phyloP scores from a whole-genome alignment of 1,284 basidiomycete genomes.

The Tranzscheliella williamsii region DNA sequence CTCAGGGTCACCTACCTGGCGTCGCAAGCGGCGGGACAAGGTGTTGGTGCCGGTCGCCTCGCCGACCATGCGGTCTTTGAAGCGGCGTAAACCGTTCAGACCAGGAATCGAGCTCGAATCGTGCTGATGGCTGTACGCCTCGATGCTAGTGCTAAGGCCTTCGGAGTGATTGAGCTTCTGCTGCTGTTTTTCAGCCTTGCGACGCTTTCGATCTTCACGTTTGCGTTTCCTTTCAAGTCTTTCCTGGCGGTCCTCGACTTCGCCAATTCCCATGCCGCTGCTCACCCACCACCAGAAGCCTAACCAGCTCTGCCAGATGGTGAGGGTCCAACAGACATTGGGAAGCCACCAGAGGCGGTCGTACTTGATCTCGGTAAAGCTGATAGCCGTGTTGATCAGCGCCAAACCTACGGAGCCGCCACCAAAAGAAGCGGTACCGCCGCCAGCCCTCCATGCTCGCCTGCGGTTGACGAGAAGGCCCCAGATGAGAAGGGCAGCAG shows the following conservation, averaged over 20 bases:
- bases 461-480: constrained; percentile 85
- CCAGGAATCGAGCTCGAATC: constrained; percentile 40
- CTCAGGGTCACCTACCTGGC: constrained; percentile 1
- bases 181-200: constrained; percentile 40
- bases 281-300: constrained; percentile 62
- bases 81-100: constrained; percentile 30
- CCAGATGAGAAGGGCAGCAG: constrained; percentile 86
- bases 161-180: neutral
- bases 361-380: constrained; percentile 57
- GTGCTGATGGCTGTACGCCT: constrained; percentile 26
- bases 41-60: constrained; percentile 14
- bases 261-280: constrained; percentile 60
- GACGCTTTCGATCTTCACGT: constrained; percentile 36
- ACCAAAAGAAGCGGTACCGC: constrained; percentile 93
- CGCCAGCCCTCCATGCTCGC: constrained; percentile 86
- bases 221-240: constrained; percentile 39
- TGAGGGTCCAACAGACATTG: constrained; percentile 55
- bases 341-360: constrained; percentile 60
- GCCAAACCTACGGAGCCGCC: constrained; percentile 61
- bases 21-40: constrained; percentile 22
- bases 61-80: constrained; percentile 34
- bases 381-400: constrained; percentile 54
- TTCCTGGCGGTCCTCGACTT: constrained; percentile 58
- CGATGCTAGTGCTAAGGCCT: constrained; percentile 10
- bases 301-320: constrained; percentile 60